A percentile compares a stretch with the other conserved stretches of the same genome.
phyloP scores from a whole-genome alignment of 2,329 filamentous ascomycete species.

The Penicillium occitanis region DNA sequence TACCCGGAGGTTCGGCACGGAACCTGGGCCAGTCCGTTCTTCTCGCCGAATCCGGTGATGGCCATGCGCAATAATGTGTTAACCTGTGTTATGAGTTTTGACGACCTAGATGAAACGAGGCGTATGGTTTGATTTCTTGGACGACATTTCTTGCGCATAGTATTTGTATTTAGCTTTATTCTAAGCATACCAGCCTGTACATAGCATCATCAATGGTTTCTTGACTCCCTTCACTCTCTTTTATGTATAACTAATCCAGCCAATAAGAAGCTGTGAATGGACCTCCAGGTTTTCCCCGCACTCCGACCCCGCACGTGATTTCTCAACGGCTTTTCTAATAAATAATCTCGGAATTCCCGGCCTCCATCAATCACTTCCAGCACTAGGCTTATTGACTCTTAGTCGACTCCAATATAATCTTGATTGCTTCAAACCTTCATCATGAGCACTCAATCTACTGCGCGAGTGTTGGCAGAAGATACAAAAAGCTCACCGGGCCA shows the following conservation, averaged over 20 bases:
- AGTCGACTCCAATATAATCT: neutral
- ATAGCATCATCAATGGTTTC: neutral
- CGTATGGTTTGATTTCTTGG: neutral
- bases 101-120: slow-evolving; percentile 1
- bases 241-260: neutral
- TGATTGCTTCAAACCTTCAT: neutral
- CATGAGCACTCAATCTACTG: neutral
- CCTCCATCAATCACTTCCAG: neutral
- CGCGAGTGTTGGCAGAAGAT: neutral
- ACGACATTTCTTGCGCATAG: neutral
- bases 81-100: neutral
- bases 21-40: neutral
- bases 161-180: slow-evolving; percentile 2
- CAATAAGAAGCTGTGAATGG: neutral
- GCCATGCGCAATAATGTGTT: neutral
- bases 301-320: neutral
- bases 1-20: neutral
- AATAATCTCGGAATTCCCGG: slow-evolving; percentile 1
- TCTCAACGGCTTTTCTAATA: neutral
- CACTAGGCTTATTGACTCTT: neutral
- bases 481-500: slow-evolving; percentile 13
- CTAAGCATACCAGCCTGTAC: neutral
- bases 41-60: neutral
- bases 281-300: slow-evolving; percentile 9
- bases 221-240: neutral